Base-by-base conservation (phyloP, 2,329 filamentous ascomycete species). In the Coniochaeta hoffmannii region DNA sequence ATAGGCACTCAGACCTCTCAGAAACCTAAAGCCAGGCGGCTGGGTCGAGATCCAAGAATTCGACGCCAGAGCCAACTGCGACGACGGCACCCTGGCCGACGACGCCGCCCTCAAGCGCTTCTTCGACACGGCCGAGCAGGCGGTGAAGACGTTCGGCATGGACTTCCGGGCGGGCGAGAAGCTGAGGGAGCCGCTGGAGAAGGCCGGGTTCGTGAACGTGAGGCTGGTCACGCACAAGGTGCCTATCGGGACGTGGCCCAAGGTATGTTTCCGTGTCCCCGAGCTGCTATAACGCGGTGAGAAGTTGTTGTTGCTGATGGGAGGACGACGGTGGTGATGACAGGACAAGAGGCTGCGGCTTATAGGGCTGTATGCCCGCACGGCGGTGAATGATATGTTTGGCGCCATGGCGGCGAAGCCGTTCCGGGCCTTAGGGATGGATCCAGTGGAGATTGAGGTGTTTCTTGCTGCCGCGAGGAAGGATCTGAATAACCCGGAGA, bases 41-140 rank as follows among this genome's bases (percentile, higher is more conserved):
- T 81, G 76, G 76, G 67, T 80, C 41, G 76, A 79, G 61, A 72
- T 76, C 38, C 74, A 77, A 22, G 77, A 80, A 53, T 66, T 76
- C 30, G 69, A 73, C 46, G 68, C 68, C 12, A 65, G 65, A 24
- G 67, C 76, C 12, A 63, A 67, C 28, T 77, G 71, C 58, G 75
- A 78, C 57, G 73, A 77, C 54, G 69, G 64, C 41, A 73, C 73
- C 10, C 75, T 79, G 70, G 61, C 64, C 1, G 61, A 67, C 3
- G 68, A 76, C 53, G 70, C 76, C 46, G 65, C 70, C 3, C 61
- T 76, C 24, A 60, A 64, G 8, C 50, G 28, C 30, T 67, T 69
- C 57, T 65, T 64, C 55, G 60, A 61, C 5, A 41, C 67, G 14
- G 58, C 64, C 17, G 52, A 61, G 12, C 57, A 65, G 17, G 65